These are phyloP conservation scores for Exophiala viscosa DNA, from an alignment of 2,329 filamentous ascomycete species.

Conservation along the genomic window DNA sequence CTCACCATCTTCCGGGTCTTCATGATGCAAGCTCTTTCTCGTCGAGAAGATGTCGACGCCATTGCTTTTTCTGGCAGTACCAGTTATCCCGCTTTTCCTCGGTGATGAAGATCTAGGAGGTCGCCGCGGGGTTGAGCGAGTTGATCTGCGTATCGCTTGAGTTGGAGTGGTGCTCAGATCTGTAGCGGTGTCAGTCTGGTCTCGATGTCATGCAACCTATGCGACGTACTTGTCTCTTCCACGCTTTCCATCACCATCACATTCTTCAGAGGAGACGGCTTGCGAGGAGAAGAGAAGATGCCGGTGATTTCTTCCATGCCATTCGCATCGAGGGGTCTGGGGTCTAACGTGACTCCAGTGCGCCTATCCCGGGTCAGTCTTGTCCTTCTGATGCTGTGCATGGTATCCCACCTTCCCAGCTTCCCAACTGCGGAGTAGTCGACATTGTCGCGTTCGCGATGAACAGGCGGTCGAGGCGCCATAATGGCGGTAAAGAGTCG, in stretches of 20 bases:
- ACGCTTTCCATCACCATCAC: constrained; percentile 23
- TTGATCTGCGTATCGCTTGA: constrained; percentile 37
- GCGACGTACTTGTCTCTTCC: constrained; percentile 42
- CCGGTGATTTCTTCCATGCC: constrained; percentile 84
- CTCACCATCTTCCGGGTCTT: constrained; percentile 25
- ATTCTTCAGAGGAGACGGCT: constrained; percentile 45
- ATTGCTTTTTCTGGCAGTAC: constrained; percentile 33
- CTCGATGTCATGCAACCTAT: constrained; percentile 56
- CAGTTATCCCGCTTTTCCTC: constrained; percentile 42
- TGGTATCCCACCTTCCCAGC: constrained; percentile 39
- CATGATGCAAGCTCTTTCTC: constrained; percentile 6
- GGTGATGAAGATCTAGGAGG: constrained; percentile 44
- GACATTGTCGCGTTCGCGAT: constrained; percentile 41
- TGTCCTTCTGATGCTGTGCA: background rate
- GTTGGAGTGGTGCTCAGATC: constrained; percentile 34
- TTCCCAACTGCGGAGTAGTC: constrained; percentile 49
- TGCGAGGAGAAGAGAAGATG: constrained; percentile 83
- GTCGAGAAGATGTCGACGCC: constrained; percentile 22
- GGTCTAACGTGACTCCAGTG: constrained; percentile 78
- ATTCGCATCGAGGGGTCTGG: constrained; percentile 82
- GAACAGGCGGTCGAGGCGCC: constrained; percentile 17
- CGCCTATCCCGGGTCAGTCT: constrained; percentile 56
- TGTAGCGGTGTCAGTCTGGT: background rate
- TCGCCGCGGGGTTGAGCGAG: constrained; percentile 36
- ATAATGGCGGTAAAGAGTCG: constrained; percentile 8